Percentiles rank a stretch among this genome's conserved stretches.
These are phyloP conservation scores for Malassezia cuniculi DNA, from an alignment of 1,284 basidiomycete genomes.

Conservation along the genomic window DNA sequence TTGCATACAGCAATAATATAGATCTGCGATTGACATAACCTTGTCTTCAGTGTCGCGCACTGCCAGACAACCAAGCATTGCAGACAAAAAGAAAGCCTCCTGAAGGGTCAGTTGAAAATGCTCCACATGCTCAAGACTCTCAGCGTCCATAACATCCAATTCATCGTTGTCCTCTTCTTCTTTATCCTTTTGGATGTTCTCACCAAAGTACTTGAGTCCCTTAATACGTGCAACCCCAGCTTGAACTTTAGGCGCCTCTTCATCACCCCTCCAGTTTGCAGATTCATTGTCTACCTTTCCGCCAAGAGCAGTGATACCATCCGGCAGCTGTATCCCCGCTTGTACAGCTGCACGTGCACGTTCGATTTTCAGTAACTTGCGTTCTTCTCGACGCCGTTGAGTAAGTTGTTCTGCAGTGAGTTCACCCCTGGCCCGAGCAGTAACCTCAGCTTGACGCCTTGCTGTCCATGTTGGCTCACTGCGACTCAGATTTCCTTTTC, in stretches of 20 bases:
- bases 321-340: constrained; percentile 36
- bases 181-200: constrained; percentile 18
- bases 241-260: constrained; percentile 23
- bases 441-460: constrained; percentile 43
- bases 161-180: constrained; percentile 1
- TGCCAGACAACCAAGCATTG: constrained; percentile 72
- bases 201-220: constrained; percentile 33
- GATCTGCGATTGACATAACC: constrained; percentile 15
- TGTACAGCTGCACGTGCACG: constrained; percentile 37
- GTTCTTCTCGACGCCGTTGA: constrained; percentile 31
- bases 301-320: constrained; percentile 36
- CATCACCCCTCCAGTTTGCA: constrained; percentile 25
- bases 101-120: constrained; percentile 80
- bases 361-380: constrained; percentile 41
- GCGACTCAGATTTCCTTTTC: constrained; percentile 81
- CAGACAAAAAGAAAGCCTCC: constrained; percentile 81
- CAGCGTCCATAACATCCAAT: constrained; percentile 20
- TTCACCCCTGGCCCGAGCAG: constrained; percentile 47
- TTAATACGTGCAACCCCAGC: constrained; percentile 29
- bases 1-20: constrained; percentile 20
- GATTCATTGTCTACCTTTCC: constrained; percentile 36
- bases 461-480: constrained; percentile 80
- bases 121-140: constrained; percentile 59
- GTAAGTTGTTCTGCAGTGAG: constrained; percentile 42
- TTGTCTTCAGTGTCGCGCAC: constrained; percentile 44